Evolutionary conservation across 2,329 filamentous ascomycete species (phyloP).

Genomic region (Diplocarpon mali): DNA sequence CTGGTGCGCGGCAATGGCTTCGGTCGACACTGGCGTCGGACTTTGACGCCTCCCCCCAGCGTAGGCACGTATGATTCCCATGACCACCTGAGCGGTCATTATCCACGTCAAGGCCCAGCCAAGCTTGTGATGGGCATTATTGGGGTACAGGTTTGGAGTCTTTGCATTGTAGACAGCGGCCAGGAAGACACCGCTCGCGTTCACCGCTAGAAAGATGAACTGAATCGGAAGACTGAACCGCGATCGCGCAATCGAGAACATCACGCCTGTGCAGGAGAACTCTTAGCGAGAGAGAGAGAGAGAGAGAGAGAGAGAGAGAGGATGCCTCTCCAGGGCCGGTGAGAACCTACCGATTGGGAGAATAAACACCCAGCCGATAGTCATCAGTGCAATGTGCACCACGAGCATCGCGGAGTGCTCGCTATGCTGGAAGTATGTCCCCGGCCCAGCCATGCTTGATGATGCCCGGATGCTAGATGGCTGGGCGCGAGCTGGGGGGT

Average conservation of each 20-base stretch:
- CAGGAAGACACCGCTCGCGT: constrained; percentile 52
- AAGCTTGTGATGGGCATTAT: constrained; percentile 79
- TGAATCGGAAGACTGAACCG: constrained; percentile 61
- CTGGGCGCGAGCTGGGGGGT: not conserved
- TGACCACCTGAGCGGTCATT: constrained; percentile 55
- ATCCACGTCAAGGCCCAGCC: constrained; percentile 77
- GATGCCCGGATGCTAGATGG: constrained; percentile 1
- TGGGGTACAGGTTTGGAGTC: constrained; percentile 77
- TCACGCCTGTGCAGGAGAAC: constrained; percentile 49
- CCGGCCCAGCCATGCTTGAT: constrained; percentile 13
- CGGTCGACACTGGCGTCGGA: constrained; percentile 52
- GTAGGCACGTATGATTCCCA: constrained; percentile 31
- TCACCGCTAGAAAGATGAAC: constrained; percentile 52
- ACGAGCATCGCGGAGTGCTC: constrained; percentile 30
- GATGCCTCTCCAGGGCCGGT: not conserved
- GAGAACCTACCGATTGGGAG: constrained; percentile 52
- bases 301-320: not conserved
- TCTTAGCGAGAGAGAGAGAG: too few species aligned
- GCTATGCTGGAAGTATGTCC: constrained; percentile 32
- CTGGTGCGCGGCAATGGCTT: constrained; percentile 42
- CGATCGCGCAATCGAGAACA: constrained; percentile 76
- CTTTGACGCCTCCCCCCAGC: constrained; percentile 32
- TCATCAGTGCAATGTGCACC: constrained; percentile 58
- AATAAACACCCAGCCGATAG: constrained; percentile 56
- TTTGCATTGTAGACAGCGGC: constrained; percentile 64